Percentiles rank a stretch among this genome's conserved stretches.
Conservation (phyloP, 805 yeast species). For the Suhomyces sp. region DNA sequence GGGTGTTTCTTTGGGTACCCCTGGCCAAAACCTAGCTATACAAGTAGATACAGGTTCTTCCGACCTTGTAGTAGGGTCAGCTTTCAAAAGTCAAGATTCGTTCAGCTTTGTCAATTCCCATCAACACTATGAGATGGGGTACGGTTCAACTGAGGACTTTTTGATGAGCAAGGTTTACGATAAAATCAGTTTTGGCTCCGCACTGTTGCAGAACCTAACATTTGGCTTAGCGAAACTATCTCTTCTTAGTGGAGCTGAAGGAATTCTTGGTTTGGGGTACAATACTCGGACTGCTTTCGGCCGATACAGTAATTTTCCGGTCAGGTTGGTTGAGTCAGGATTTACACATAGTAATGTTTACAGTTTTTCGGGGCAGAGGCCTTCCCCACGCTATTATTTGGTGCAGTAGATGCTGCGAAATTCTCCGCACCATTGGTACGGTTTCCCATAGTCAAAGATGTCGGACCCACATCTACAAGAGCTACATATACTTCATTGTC, state of each 20-base stretch:
- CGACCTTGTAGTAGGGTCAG: slow-evolving; percentile 4
- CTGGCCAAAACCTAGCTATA: slow-evolving; percentile 8
- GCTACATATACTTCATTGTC: slow-evolving; percentile 9
- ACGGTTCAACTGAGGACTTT: slow-evolving; percentile 7
- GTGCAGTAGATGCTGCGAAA: slow-evolving; percentile 31
- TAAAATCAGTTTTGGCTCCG: slow-evolving; percentile 2
- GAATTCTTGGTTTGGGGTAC: slow-evolving; percentile 19
- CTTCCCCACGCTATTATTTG: slow-evolving; percentile 23
- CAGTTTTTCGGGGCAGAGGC: slow-evolving; percentile 11
- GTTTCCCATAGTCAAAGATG: slow-evolving; percentile 11
- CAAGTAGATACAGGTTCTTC: slow-evolving; percentile 13
- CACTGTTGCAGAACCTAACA: slow-evolving; percentile 5
- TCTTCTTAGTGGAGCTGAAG: slow-evolving; percentile 4
- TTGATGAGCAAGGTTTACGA: slow-evolving; percentile 1
- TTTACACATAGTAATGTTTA: slow-evolving; percentile 8
- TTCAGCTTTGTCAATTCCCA: not conserved
- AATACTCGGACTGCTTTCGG: slow-evolving; percentile 8
- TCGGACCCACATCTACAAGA: slow-evolving; percentile 10
- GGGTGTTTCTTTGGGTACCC: slow-evolving; percentile 13
- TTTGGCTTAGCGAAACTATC: slow-evolving; percentile 8
- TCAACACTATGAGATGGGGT: not conserved
- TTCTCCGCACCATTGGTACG: slow-evolving; percentile 21
- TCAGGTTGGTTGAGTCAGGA: slow-evolving; percentile 11
- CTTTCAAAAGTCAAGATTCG: slow-evolving; percentile 1
- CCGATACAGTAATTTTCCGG: slow-evolving; percentile 14